Base-by-base conservation (phyloP, 805 yeast species). In the Yamadazyma philogaea region DNA sequence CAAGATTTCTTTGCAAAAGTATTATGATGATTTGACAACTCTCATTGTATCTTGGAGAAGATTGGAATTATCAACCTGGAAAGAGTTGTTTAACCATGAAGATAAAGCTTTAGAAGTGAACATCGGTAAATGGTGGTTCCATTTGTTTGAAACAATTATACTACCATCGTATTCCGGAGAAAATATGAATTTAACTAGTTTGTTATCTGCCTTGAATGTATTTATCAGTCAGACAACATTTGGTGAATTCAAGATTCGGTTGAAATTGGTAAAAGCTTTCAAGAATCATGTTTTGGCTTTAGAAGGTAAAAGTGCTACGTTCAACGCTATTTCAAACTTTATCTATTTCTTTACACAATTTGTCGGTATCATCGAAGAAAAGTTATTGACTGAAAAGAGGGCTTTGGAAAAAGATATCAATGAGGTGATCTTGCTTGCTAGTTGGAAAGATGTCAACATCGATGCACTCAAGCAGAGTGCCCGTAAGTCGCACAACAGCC, bases 361-460 rank as follows among this genome's bases (percentile, higher is more conserved):
- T 54, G 42, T 61, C 3, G 68, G 76, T 0, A 51, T 59, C 1
- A 66, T 91, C n/a, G 57, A 60, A 1, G 75, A 73, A 0, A 60
- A 65, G 8, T 56, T 89, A 7, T 53, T 51, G 0, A 55, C 56
- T 1, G 72, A 74, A 1, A 81, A 74, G 59, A 78, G 75, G 53
- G 60, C 64, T 2, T 65, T 91, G 27, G 87, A 82, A 45, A 91
- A 90, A 56, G 88, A 88, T 38, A 77, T 93, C 8, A 74, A 80
- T 27, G 99, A 93, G 44, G 82, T 89, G 3, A 88, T 93, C 33
- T 65, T 87, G 34, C 70, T 93, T 12, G 97, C 99, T 1, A 87
- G 96, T 55, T 95, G 98, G 98, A 89, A 90, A 53, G 99, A 93
- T 65, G 90, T 89, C 10, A 95, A 93, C 55, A 79, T 89, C 34